Base-by-base conservation (phyloP, 441 rosid genomes). In the Jatropha podagrica region DNA sequence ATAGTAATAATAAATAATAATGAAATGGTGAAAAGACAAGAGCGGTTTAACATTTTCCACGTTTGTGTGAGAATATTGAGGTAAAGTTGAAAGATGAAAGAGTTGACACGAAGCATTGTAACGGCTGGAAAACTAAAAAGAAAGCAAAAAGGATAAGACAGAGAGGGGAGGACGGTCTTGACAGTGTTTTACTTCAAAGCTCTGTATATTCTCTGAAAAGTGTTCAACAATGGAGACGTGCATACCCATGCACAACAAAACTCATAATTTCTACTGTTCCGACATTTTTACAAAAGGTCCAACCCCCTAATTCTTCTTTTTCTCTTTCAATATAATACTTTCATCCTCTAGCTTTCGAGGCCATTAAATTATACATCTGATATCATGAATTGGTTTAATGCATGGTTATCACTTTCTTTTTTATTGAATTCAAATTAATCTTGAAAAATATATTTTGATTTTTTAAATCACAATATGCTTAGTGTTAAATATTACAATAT, bases 191-290 rank as follows among this genome's bases (percentile, higher is more conserved):
- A 41, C 62, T 65, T 76, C 52, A 59, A 68, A 77, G 60, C 58
- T 59, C 76, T 77, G 79, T 58, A 68, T 82, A 77, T 81, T 79
- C 84, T 68, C 81, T 78, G 77, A 75, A 74, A 71, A 76, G 64
- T 65, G 68, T 17, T 78, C 64, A 74, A 66, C 68, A 69, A 70
- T 66, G 55, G 12, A 60, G 69, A 75, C 69, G 71, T 81, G 79
- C 72, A 76, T 70, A 74, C 10, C 3, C 80, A 80, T 77, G 80
- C 82, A 78, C 46, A 46, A 32, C 32, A 71, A 73, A 52, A 23
- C 58, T 77, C 64, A 18, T 14, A 72, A 27, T 46, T 48, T 44
- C 27, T 27, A 17, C 56, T 15, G 6, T n/a, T 20, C 48, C 8
- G 26, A 55, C 62, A 69, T 14, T 14, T 54, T 2, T 2, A 17